Evolutionary conservation across 352 stramenopile species (phyloP), one percentile per base, ranked within the genome.

Genomic region (Phytophthora niederhauseri): DNA sequence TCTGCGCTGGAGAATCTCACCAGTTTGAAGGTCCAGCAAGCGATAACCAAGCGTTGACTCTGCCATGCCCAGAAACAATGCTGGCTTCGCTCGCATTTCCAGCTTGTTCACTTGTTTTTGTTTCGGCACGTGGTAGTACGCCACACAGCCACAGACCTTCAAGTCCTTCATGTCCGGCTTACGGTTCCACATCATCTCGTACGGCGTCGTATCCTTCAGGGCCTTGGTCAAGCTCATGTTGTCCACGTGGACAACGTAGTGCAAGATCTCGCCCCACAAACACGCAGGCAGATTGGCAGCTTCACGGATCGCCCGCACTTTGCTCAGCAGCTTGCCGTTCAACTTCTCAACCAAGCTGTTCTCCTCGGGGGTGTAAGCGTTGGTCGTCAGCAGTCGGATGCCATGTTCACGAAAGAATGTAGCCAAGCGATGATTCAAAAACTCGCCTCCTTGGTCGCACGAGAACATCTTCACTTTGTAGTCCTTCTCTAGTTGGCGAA

Each of bases 211-310:
- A 14, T 49, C 30, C 8, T 22, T 22, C n/a, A 61, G 28, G 4
- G 61, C 51, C 17, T 68, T 68, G 1, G 61, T 61, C 7, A 19
- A 6, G 9, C 61, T 68, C 38, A 57, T 57, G n/a, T 57, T 61
- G 6, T 61, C 61, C 4, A 68, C 26, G 9, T 7, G 57, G 3
- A 68, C 61, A 1, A 68, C 61, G 30, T 68, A 61, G 15, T 58
- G 0, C n/a, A 68, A 4, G 6, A 68, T 50, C 14, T 57, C 52
- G 20, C 52, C 61, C 31, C 51, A 57, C 1, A 63, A 15, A 24
- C 41, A 63, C 2, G 14, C 4, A n/a, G 52, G 53, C 4, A 68
- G 34, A 52, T 46, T 43, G 5, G 56, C 34, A 1, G 24, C 64
- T 38, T 38, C 8, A 15, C 31, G 31, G 9, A 38, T 38, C 9